Evolutionary conservation across 129 eudicot species (phyloP), one percentile per base, ranked within the genome.

Genomic region (Mikania micrantha): DNA sequence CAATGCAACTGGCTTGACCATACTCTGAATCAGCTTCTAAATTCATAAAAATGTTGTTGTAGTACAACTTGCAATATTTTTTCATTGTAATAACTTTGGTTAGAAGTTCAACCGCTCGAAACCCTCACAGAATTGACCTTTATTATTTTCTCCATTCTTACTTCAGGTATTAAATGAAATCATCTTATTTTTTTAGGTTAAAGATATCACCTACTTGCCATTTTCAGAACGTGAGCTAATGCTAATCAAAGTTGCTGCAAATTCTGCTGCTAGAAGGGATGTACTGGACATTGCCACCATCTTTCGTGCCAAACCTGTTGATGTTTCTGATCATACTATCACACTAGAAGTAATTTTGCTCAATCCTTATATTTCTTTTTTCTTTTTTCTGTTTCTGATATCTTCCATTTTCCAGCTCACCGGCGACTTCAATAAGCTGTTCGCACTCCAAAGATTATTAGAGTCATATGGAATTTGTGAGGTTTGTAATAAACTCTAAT

Each of bases 231-330:
- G 96, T 17, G 98, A 92, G 77, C 71, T 92, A 40, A 86, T 88
- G 98, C 65, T 92, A 69, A 88, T 92, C 9, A 92, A 94, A 76
- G 81, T 94, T 60, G 97, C 97, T 70, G 97, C 71, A 13, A 81
- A 77, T 53, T 39, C 93, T 77, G 64, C 80, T 69, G 97, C 95
- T 65, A 75, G 95, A 27, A 84, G 95, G 60, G 90, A 85, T 81
- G 97, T 94, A 41, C 85, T 94, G 42, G 99, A 94, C 73, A 87
- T 94, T 74, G 97, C 99, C 31, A 70, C 77, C 71, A 94, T 94
- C 73, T 94, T 94, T 74, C 85, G 97, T 17, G 96, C 97, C 39
- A 94, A 94, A 57, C 88, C 97, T 52, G 96, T 94, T 70, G 97
- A 94, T 83, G 95, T 89, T 52, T 94, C 97, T 75, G 97, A 87